Base-by-base conservation (phyloP, 192 early-diverging fungal species). In the Coemansia sp. region DNA sequence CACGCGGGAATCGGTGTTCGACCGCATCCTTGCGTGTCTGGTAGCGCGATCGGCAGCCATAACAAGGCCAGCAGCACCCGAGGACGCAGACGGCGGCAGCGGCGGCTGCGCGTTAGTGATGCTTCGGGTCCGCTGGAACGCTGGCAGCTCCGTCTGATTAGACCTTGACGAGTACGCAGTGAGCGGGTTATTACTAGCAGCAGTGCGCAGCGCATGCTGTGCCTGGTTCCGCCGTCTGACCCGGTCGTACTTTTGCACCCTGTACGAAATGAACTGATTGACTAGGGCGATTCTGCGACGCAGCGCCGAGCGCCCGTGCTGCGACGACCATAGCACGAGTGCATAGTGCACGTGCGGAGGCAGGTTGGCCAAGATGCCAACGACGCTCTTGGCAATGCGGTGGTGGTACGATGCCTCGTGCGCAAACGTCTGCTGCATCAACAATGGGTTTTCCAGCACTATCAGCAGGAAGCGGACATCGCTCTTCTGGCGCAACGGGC, bases 391-490 rank as follows among this genome's bases (percentile, higher is more conserved):
- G 25, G 91, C 73, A 20, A 98, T 85, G 64, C 93, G 89, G 74
- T 96, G 94, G 75, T 95, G 92, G 68, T 92, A 92, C 58, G 87
- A 83, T 6, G 90, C 84, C 68, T 97, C 95, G 58, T 90, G 86
- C 7, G 85, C 85, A 45, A 87, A 92, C 55, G 83, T 88, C 64
- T 92, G 90, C 56, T 91, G 90, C 16, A 86, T 69, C 8, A 97
- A 74, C 41, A 95, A 79, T 13, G 95, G 94, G 60, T 94, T 94
- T 90, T 63, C 94, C 1, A 97, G 70, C 41, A 98, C 84, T 37
- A 96, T 90, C 62, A 96, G 72, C 48, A 98, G 81, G 60, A 95
- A 95, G 44, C 88, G 86, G 37, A 95, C 88, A 40, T 96, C 93
- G 14, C 84, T 83, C 16, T 75, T 71, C 25, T 71, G 50, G 41